A percentile compares a stretch with the other conserved stretches of the same genome.
These are phyloP conservation scores for Nothophytophthora sp. DNA, from an alignment of 352 stramenopile species.

Conservation along the genomic window DNA sequence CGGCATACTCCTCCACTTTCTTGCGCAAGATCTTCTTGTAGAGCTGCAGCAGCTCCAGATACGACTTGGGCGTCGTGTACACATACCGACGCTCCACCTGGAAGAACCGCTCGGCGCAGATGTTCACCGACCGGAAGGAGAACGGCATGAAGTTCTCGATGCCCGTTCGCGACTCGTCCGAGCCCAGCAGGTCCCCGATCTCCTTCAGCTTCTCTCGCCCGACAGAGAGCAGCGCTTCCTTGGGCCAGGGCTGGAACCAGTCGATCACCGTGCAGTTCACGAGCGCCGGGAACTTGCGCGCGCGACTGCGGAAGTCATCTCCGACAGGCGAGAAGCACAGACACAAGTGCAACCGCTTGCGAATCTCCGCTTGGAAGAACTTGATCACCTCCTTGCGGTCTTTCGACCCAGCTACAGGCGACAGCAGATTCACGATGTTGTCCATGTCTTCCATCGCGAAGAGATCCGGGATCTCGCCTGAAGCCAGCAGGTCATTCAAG, in stretches of 20 bases:
- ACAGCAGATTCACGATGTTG: constrained; percentile 90
- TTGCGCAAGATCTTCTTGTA: constrained; percentile 95
- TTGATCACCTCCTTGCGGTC: constrained; percentile 94
- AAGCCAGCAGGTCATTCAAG: constrained; percentile 95
- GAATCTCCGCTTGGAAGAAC: constrained; percentile 94
- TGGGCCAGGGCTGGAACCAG: constrained; percentile 94
- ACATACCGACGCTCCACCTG: constrained; percentile 91
- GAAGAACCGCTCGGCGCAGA: constrained; percentile 90
- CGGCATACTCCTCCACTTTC: constrained; percentile 89
- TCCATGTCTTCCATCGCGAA: constrained; percentile 95
- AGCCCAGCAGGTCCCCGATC: constrained; percentile 81
- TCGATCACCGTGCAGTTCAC: constrained; percentile 97
- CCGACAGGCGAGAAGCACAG: constrained; percentile 95
- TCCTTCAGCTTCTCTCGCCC: constrained; percentile 89
- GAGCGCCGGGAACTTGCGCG: constrained; percentile 94
- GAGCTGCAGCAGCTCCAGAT: constrained; percentile 93
- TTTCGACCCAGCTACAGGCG: constrained; percentile 74
- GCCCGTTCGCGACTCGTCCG: constrained; percentile 70
- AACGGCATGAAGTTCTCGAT: constrained; percentile 97
- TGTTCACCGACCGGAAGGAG: constrained; percentile 94
- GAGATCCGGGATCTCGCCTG: constrained; percentile 93
- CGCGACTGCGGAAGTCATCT: constrained; percentile 94
- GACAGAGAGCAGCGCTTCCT: constrained; percentile 93
- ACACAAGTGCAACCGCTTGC: constrained; percentile 95
- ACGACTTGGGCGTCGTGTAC: constrained; percentile 97